phyloP scores from a whole-genome alignment of 306 rosid species.

The Myrica gale region DNA sequence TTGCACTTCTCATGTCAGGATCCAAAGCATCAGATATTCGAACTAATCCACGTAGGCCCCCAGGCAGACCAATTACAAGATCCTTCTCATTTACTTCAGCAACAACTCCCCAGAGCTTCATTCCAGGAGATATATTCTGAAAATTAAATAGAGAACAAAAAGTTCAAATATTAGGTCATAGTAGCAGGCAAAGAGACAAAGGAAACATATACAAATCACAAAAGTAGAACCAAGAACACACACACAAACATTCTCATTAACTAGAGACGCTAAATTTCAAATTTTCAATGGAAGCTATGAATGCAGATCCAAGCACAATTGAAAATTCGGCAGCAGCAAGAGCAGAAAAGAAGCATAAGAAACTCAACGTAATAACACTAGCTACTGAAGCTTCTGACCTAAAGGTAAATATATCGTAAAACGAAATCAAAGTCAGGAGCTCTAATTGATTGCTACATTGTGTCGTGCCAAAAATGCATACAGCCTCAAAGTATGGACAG shows the following conservation, averaged over 20 bases:
- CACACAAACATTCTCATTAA: background rate
- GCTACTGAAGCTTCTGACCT: background rate
- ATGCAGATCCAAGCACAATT: background rate
- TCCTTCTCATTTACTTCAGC: slow-evolving; percentile 91
- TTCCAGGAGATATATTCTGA: slow-evolving; percentile 83
- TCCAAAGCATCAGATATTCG: slow-evolving; percentile 73
- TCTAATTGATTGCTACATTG: background rate
- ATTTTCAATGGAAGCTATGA: background rate
- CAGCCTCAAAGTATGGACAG: background rate
- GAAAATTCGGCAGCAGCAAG: background rate
- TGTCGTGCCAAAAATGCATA: background rate
- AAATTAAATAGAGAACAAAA: slow-evolving; percentile 13
- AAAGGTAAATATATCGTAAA: background rate
- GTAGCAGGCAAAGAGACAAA: background rate
- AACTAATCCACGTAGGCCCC: slow-evolving; percentile 91
- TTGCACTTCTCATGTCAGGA: slow-evolving; percentile 48
- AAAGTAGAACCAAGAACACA: background rate
- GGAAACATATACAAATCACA: background rate
- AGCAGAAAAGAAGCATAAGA: background rate
- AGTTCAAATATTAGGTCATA: slow-evolving; percentile 1
- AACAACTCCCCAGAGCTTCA: slow-evolving; percentile 91
- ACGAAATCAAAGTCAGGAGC: background rate
- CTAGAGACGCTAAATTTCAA: background rate
- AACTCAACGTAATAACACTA: background rate
- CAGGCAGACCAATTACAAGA: slow-evolving; percentile 77